A percentile compares a stretch with the other conserved stretches of the same genome.
phyloP scores from a whole-genome alignment of 2,329 filamentous ascomycete genomes.

The Alternaria consortialis region DNA sequence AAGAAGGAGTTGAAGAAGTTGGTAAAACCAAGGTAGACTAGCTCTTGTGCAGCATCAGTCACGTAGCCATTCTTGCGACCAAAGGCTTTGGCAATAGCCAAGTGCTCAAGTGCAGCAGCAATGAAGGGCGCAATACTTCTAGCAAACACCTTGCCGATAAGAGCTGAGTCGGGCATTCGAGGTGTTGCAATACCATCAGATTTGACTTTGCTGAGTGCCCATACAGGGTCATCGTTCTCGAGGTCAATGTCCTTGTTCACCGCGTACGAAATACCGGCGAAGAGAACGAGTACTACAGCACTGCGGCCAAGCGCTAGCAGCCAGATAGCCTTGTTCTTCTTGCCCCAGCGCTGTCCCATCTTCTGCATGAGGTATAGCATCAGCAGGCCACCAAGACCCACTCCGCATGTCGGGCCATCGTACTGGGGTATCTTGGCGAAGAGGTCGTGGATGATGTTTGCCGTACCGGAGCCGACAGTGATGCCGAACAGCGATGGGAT shows the following conservation, averaged over 20 bases:
- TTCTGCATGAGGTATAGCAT: slow-evolving; percentile 66
- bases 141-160: slow-evolving; percentile 64
- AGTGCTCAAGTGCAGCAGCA: slow-evolving; percentile 69
- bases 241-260: slow-evolving; percentile 62
- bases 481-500: slow-evolving; percentile 68
- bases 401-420: slow-evolving; percentile 66
- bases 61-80: slow-evolving; percentile 69
- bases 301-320: slow-evolving; percentile 68
- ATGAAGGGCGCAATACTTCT: slow-evolving; percentile 69
- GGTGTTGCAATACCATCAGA: slow-evolving; percentile 64
- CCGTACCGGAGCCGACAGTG: slow-evolving; percentile 61
- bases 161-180: slow-evolving; percentile 55
- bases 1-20: slow-evolving; percentile 74
- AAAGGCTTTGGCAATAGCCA: slow-evolving; percentile 71
- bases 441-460: slow-evolving; percentile 67
- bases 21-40: slow-evolving; percentile 68
- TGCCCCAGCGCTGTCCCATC: slow-evolving; percentile 67
- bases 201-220: slow-evolving; percentile 66
- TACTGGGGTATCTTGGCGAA: slow-evolving; percentile 65
- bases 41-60: slow-evolving; percentile 71
- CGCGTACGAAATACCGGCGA: slow-evolving; percentile 69
- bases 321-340: slow-evolving; percentile 66
- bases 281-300: slow-evolving; percentile 68
- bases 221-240: slow-evolving; percentile 58
- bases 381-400: slow-evolving; percentile 67